Evolutionary conservation across 345 rosid genomes (phyloP).

Genomic region (Salix exigua): DNA sequence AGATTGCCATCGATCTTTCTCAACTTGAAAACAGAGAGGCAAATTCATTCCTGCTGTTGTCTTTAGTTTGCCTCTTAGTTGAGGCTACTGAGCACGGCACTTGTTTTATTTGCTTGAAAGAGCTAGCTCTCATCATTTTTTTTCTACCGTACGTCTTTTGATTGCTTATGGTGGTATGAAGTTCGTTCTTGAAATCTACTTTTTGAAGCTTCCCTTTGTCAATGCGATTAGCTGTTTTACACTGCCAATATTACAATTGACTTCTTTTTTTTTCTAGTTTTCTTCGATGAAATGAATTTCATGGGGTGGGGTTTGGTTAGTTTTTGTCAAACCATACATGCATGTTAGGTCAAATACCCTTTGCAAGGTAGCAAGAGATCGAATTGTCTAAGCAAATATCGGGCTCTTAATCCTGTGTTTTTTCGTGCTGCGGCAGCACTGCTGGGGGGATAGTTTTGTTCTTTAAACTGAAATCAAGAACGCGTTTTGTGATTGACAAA

Average conservation of each 20-base stretch:
- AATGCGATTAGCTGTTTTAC: not conserved
- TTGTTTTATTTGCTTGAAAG: not conserved
- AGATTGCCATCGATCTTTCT: not conserved
- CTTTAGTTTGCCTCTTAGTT: not conserved
- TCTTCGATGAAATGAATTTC: not conserved
- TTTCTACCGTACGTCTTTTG: not conserved
- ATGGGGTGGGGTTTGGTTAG: not conserved
- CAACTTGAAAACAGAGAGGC: not conserved
- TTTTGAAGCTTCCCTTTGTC: not conserved
- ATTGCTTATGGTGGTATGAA: not conserved
- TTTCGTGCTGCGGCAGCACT: not conserved
- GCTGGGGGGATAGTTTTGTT: conserved; percentile 7
- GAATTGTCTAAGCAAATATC: not conserved
- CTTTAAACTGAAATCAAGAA: conserved; percentile 51
- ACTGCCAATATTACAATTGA: not conserved
- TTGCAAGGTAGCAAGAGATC: not conserved
- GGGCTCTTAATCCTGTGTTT: not conserved
- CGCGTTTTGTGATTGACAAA: conserved; percentile 18
- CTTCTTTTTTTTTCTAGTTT: not conserved
- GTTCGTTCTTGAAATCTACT: not conserved
- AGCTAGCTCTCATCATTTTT: not conserved
- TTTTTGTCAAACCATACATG: not conserved
- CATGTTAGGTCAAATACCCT: not conserved
- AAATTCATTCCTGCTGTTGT: not conserved
- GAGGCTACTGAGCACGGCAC: not conserved